Conservation (phyloP, 2,329 filamentous ascomycete genomes). For the Aspergillus melleus region DNA sequence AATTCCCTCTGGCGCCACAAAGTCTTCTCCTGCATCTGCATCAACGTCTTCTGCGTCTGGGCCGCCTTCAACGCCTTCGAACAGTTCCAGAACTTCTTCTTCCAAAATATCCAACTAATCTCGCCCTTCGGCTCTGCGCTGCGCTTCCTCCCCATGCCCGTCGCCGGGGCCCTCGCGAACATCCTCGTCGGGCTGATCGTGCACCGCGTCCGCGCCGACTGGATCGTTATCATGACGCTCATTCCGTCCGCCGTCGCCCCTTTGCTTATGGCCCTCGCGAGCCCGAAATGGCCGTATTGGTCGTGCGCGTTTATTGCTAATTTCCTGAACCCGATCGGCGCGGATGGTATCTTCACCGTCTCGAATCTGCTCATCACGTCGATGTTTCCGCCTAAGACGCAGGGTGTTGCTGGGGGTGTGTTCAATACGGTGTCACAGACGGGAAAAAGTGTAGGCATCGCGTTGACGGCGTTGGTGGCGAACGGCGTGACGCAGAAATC, state of each 20-base stretch:
- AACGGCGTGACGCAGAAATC: conserved; percentile 43
- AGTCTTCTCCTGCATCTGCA: conserved; percentile 57
- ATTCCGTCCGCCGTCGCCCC: conserved; percentile 48
- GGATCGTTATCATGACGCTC: conserved; percentile 43
- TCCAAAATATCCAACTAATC: conserved; percentile 53
- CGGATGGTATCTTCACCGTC: conserved; percentile 21
- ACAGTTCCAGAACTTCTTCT: conserved; percentile 52
- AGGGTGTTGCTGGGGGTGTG: conserved; percentile 61
- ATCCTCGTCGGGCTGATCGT: conserved; percentile 49
- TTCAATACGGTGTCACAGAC: conserved; percentile 62
- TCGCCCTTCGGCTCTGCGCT: conserved; percentile 49
- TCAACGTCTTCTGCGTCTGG: conserved; percentile 49
- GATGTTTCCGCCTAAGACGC: conserved; percentile 40
- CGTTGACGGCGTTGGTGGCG: conserved; percentile 51
- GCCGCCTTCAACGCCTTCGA: conserved; percentile 51
- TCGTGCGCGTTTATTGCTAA: conserved; percentile 44
- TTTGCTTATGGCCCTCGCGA: conserved; percentile 56
- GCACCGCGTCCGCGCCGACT: conserved; percentile 42
- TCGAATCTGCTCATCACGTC: conserved; percentile 17
- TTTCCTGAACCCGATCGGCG: conserved; percentile 22
- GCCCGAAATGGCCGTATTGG: conserved; percentile 55
- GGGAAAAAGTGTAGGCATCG: conserved; percentile 55
- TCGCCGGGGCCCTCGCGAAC: conserved; percentile 46
- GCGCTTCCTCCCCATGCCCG: conserved; percentile 48
- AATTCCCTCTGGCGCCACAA: conserved; percentile 62